Evolutionary conservation across 108 stramenopile genomes (phyloP), one percentile per base, ranked within the genome.

Genomic region (Cyclotella baltica): DNA sequence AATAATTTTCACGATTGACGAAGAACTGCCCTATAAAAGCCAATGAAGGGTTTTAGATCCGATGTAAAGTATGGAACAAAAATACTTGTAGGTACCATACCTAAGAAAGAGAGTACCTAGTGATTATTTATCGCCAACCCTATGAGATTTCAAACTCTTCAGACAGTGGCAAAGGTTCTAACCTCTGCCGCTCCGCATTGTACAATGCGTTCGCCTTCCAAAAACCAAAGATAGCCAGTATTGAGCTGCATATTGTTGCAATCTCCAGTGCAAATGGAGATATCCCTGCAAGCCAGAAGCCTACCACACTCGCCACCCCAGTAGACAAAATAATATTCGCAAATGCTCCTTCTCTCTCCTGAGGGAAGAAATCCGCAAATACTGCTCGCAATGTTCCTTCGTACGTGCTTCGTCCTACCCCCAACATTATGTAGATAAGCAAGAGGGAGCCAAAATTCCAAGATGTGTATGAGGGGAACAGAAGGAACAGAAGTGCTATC

Each of bases 271-370:
- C 70, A 59, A 87, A 72, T 16, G 90, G 62, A 6, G 53, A 53
- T 43, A 85, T 82, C 35, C 47, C 78, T 31, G 58, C 78, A 36
- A 88, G 51, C 67, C 87, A 57, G 73, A 87, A 95, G 10, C 90
- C 95, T 30, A 96, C 34, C 1, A 90, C 83, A 70, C 86, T 85
- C 16, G 87, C 81, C n/a, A 89, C 31, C 15, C 95, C 95, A 72
- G 86, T 96, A 69, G 90, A 92, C 19, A 92, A 72, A 67, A 96
- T 91, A 33, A 96, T 91, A 71, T 92, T 92, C 50, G 86, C 91
- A 84, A 92, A 96, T 25, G 92, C 92, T 4, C 90, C 92, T 53
- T 90, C 90, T 58, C 87, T 89, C 55, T 95, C 90, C 29, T 87
- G 62, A 23, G 75, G 65, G 62, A 96, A 96, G 58, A 72, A 70